A percentile compares a stretch with the other conserved stretches of the same genome.
These are phyloP conservation scores for Sclerotinia minor DNA, from an alignment of 2,329 filamentous ascomycete genomes.

Conservation along the genomic window DNA sequence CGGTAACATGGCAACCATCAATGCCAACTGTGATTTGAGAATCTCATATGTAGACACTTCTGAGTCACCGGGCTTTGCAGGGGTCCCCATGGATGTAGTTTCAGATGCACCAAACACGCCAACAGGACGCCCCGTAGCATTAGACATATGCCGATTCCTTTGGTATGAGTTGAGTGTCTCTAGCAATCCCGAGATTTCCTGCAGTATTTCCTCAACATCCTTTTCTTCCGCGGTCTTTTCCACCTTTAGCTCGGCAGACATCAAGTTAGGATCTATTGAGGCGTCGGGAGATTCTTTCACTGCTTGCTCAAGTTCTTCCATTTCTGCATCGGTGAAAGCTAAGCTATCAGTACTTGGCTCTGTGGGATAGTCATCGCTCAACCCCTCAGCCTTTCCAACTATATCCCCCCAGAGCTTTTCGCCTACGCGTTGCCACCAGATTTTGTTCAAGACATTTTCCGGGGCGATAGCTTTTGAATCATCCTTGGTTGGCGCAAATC, in stretches of 20 bases:
- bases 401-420: conserved; percentile 64
- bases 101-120: conserved; percentile 67
- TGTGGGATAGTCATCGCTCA: conserved; percentile 23
- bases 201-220: conserved; percentile 67
- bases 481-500: conserved; percentile 75
- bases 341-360: conserved; percentile 21
- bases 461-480: conserved; percentile 70
- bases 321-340: conserved; percentile 29
- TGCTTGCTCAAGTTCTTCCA: conserved; percentile 49
- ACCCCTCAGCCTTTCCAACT: conserved; percentile 46
- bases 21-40: conserved; percentile 52
- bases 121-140: conserved; percentile 59
- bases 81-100: conserved; percentile 53
- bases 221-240: conserved; percentile 57
- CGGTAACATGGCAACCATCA: conserved; percentile 54
- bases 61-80: conserved; percentile 62
- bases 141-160: conserved; percentile 72
- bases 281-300: conserved; percentile 61
- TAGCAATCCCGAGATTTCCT: conserved; percentile 73
- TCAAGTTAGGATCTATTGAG: conserved; percentile 57
- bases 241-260: conserved; percentile 43
- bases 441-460: conserved; percentile 62
- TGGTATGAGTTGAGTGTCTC: conserved; percentile 77
- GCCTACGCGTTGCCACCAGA: conserved; percentile 77
- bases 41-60: conserved; percentile 55